These are phyloP conservation scores for Alternaria longipes DNA, from an alignment of 2,329 filamentous ascomycete genomes.

Conservation along the genomic window DNA sequence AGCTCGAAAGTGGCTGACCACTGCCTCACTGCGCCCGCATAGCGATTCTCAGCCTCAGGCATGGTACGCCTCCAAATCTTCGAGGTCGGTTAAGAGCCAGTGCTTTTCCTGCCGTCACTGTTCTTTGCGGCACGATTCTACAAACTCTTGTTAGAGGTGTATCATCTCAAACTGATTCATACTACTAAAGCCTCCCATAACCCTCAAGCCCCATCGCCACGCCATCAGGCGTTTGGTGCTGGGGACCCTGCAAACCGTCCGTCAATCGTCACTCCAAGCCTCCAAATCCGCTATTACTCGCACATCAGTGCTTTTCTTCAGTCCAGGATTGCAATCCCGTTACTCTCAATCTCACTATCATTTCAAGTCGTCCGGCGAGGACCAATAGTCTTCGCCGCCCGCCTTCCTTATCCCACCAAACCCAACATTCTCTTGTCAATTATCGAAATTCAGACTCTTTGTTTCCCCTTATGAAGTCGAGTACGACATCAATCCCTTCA, in stretches of 20 bases:
- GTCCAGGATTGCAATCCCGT: not conserved
- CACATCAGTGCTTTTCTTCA: not conserved
- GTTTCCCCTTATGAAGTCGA: conserved; percentile 11
- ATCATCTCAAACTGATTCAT: not conserved
- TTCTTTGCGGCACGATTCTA: not conserved
- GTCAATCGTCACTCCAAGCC: not conserved
- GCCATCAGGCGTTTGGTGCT: not conserved
- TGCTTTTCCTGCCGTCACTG: not conserved
- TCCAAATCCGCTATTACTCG: not conserved
- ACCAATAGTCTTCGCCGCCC: conserved; percentile 2
- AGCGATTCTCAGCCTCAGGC: too few relatives aligned
- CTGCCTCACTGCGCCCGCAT: not conserved
- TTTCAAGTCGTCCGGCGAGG: not conserved
- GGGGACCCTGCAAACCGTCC: not conserved
- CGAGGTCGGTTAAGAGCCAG: not conserved
- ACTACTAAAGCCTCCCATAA: not conserved
- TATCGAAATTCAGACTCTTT: not conserved
- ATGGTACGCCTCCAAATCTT: not conserved
- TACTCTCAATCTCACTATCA: not conserved
- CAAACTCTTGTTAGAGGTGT: not conserved
- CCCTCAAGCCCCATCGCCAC: not conserved
- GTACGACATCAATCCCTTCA: not conserved
- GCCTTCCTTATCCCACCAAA: not conserved
- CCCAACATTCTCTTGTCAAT: not conserved
- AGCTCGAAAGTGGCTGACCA: not conserved